Conservation (phyloP, 306 rosid species). For the Trichosanthes truncata region DNA sequence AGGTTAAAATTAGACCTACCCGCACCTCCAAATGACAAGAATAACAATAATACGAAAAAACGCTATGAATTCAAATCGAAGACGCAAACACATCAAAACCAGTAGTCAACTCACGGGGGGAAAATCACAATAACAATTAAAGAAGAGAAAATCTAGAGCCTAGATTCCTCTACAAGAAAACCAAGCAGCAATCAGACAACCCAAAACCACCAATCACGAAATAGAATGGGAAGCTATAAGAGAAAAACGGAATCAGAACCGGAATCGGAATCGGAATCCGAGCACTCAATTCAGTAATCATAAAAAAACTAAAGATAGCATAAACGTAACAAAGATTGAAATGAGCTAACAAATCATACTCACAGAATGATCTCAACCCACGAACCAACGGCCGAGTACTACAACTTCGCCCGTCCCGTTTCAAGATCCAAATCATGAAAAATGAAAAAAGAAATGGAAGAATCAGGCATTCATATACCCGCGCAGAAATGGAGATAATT, state of each 20-base stretch:
- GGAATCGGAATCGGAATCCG: neutral
- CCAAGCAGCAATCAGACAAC: neutral
- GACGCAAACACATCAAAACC: neutral
- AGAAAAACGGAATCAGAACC: neutral
- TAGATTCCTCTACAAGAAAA: neutral
- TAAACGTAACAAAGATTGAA: neutral
- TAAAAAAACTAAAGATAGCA: neutral
- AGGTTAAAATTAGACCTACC: neutral
- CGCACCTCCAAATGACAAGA: neutral
- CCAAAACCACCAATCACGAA: neutral
- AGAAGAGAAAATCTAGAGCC: neutral
- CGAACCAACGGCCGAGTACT: neutral
- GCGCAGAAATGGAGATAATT: neutral
- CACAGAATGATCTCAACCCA: neutral
- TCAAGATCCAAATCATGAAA: constrained; percentile 10
- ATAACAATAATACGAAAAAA: neutral
- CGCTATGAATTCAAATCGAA: constrained; percentile 2
- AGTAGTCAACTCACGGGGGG: neutral
- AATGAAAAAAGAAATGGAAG: neutral
- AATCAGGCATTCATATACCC: neutral
- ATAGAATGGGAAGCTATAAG: neutral
- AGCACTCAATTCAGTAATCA: neutral
- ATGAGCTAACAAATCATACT: neutral
- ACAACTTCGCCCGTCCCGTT: neutral
- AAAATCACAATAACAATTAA: neutral